Percentiles rank a stretch among this genome's conserved stretches.
phyloP scores from a whole-genome alignment of 2,329 filamentous ascomycete genomes.

The Aspergillus neotritici region DNA sequence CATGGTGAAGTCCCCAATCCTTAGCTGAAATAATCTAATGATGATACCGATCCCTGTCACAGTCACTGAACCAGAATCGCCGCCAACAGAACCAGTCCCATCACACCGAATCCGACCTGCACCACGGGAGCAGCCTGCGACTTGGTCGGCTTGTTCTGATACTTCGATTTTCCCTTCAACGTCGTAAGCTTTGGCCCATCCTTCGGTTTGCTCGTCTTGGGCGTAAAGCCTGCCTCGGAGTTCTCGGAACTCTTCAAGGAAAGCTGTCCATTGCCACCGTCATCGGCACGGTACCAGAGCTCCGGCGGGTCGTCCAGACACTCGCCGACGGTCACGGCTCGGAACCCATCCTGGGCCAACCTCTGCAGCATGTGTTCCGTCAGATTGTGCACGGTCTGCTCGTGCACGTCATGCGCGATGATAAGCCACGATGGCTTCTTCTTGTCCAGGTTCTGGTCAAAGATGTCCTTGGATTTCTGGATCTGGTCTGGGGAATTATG shows the following conservation, averaged over 20 bases:
- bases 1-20: too few relatives aligned
- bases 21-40: too few relatives aligned
- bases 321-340: conserved; percentile 40
- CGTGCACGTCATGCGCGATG: conserved; percentile 40
- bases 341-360: conserved; percentile 27
- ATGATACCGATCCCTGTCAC: too few relatives aligned
- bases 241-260: conserved; percentile 4
- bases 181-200: too few relatives aligned
- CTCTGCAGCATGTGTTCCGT: conserved; percentile 37
- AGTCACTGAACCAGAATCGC: too few relatives aligned
- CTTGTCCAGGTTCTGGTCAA: conserved; percentile 28
- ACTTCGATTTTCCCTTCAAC: too few relatives aligned
- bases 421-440: conserved; percentile 31
- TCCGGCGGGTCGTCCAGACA: conserved; percentile 36
- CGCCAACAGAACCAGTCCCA: too few relatives aligned
- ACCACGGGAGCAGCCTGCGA: too few relatives aligned
- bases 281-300: conserved; percentile 40
- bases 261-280: conserved; percentile 14
- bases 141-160: too few relatives aligned
- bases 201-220: too few relatives aligned
- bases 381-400: conserved; percentile 40
- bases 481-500: conserved; percentile 34
- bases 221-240: too few relatives aligned
- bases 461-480: conserved; percentile 37
- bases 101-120: too few relatives aligned